Base-by-base conservation (phyloP, 345 rosid genomes). In the Pistacia integerrima region DNA sequence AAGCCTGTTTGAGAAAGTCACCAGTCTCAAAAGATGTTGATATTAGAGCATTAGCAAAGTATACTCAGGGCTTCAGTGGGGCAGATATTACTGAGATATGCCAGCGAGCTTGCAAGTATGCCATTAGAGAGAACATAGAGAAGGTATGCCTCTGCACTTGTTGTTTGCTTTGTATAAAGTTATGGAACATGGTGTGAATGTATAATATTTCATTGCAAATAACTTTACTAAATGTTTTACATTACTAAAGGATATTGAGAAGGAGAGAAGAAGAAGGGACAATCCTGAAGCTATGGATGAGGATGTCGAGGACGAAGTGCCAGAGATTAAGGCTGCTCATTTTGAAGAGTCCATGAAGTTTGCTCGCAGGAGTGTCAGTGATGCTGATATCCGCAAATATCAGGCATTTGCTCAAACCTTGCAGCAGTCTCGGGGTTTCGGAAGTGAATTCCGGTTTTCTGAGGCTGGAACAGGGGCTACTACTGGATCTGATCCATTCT, bases 21-120 rank as follows among this genome's bases (percentile, higher is more conserved):
- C 94, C 92, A 1, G 49, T 87, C 64, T 77, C 92, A 0, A 87
- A 85, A 64, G 91, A 84, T 61, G 90, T 90, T 60, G 91, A 88
- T 80, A 70, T 90, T 83, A 87, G 88, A 67, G 92, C 90, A 8
- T 81, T 90, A 67, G 84, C 94, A 13, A 87, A 77, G 51, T 89
- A 86, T 73, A 87, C 91, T 14, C 90, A 85, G 74, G 92, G 92
- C 62, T 90, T 90, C 74, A 86, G 91, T 30, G 92, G 91, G 13
- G 94, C 92, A 6, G 92, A 88, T 72, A 88, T 88, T 58, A 88
- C 94, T 0, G 90, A 90, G 85, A 89, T 91, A 69, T 89, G 87
- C 78, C 92, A 91, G 80, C 87, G 89, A 41, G 85, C 92, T 35
- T 81, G 85, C 86, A 91, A 91, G 82, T 91, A 87, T 66, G 94